Evolutionary conservation across 2,329 filamentous ascomycete species (phyloP).

Genomic region (Xylaria sp.): DNA sequence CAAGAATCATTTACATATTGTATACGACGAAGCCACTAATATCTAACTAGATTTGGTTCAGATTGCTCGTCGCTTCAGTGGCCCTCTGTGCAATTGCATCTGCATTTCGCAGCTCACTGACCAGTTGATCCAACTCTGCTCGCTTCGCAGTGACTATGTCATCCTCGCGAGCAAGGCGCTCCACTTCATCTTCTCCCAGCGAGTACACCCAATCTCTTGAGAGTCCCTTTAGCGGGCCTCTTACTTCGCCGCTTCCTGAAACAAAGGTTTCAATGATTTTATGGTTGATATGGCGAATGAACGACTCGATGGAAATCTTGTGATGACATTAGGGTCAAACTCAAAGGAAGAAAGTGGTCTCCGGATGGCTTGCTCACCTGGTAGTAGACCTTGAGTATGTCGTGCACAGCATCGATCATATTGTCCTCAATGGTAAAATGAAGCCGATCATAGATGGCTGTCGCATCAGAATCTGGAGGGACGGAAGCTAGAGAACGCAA

Average conservation of each 20-base stretch:
- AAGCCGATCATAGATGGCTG: constrained; percentile 35
- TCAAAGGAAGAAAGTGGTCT: not conserved
- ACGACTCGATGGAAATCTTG: constrained; percentile 47
- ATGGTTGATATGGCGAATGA: constrained; percentile 44
- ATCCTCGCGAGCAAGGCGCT: constrained; percentile 43
- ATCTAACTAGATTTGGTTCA: not conserved
- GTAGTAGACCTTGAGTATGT: constrained; percentile 53
- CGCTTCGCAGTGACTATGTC: constrained; percentile 32
- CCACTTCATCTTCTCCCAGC: constrained; percentile 39
- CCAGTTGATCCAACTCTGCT: constrained; percentile 15
- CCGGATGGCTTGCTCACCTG: constrained; percentile 44
- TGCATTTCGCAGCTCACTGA: constrained; percentile 10
- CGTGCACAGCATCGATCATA: constrained; percentile 51
- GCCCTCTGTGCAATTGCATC: constrained; percentile 23
- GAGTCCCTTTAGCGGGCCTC: constrained; percentile 42
- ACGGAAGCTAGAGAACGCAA: constrained; percentile 38
- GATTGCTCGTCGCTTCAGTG: constrained; percentile 15
- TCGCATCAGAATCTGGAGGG: constrained; percentile 6
- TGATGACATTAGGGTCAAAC: not conserved
- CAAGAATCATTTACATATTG: not conserved
- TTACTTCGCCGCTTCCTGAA: constrained; percentile 16
- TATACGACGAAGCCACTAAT: not conserved
- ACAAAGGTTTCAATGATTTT: constrained; percentile 45
- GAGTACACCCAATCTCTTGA: constrained; percentile 40
- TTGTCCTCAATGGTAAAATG: constrained; percentile 45